Base-by-base conservation (phyloP, 305 asterid species). In the Fraxinus velutina region DNA sequence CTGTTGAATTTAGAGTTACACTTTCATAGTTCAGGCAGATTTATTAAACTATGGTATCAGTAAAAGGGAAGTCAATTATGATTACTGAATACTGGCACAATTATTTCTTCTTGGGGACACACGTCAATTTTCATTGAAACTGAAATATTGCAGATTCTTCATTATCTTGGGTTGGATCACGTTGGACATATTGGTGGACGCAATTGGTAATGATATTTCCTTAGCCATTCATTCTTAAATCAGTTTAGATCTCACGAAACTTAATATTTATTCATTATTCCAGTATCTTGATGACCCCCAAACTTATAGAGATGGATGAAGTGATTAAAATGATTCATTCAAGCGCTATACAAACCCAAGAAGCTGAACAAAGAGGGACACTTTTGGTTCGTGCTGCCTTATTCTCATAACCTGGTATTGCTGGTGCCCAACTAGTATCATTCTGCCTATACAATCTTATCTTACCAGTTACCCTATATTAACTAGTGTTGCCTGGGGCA, bases 121-220 rank as follows among this genome's bases (percentile, higher is more conserved):
- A 0, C 64, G 73, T 71, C 81, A 60, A 77, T 62, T 81, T 80
- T 89, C 42, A 83, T 79, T 2, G 29, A 75, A 75, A 62, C 13
- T 87, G 82, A 86, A 17, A 80, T 64, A 47, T 88, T 87, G 64
- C 93, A 94, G 98, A 93, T 89, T 90, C 97, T 94, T 82, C 98
- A 94, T 85, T 94, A 92, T 90, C 98, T 94, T 88, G 98, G 98
- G 81, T 77, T 94, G 92, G 98, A 94, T 86, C 98, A 94, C 80
- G 95, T 92, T 87, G 98, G 98, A 76, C 98, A 94, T 80, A 91
- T 85, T 83, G 98, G 97, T 12, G 98, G 98, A 68, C 97, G 97
- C 85, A 89, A 85, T 79, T 93, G 96, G 97, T 92, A 83, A 57
- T 42, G 22, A 21, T 81, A 81, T 82, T 36, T 55, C 17, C 47